Evolutionary conservation across 2,329 filamentous ascomycete genomes (phyloP).

Genomic region (Stagonosporopsis cucurbitacearum): DNA sequence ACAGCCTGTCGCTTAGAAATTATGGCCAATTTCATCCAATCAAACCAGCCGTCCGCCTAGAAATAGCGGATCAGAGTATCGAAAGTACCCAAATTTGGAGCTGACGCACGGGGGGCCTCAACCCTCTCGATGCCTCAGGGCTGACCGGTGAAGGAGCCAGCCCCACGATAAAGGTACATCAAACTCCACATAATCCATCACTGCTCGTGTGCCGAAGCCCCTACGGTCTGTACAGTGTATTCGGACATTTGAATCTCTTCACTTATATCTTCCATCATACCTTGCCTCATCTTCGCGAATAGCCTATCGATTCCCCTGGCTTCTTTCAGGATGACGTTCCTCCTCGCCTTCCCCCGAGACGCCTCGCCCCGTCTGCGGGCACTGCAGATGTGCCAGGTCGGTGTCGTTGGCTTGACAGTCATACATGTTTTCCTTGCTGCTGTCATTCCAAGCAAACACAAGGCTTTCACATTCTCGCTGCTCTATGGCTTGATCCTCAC

Average conservation of each 20-base stretch:
- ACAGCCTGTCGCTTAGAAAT: neutral
- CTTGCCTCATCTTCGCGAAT: neutral
- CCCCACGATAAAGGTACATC: slow-evolving; percentile 22
- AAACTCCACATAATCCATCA: neutral
- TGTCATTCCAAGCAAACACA: slow-evolving; percentile 27
- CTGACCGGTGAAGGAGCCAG: slow-evolving; percentile 31
- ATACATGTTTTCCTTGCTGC: slow-evolving; percentile 27
- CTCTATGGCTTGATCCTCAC: slow-evolving; percentile 31
- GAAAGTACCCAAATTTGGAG: slow-evolving; percentile 6
- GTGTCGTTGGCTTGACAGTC: slow-evolving; percentile 21
- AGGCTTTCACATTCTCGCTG: slow-evolving; percentile 33
- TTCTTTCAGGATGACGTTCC: slow-evolving; percentile 14
- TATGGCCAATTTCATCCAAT: neutral
- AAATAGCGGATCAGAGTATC: slow-evolving; percentile 7
- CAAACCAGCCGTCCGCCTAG: slow-evolving; percentile 3
- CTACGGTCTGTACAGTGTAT: neutral
- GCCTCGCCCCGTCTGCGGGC: slow-evolving; percentile 28
- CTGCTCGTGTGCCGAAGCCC: neutral
- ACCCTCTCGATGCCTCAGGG: slow-evolving; percentile 9
- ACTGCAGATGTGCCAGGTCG: slow-evolving; percentile 28
- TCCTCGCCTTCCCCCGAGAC: slow-evolving; percentile 9
- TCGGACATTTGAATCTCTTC: neutral
- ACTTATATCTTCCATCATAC: neutral
- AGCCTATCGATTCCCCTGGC: neutral
- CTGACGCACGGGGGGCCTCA: slow-evolving; percentile 16